Percentiles rank a stretch among this genome's conserved stretches.
These are phyloP conservation scores for Floccularia luteovirens DNA, from an alignment of 768 basidiomycete species.

Conservation along the genomic window DNA sequence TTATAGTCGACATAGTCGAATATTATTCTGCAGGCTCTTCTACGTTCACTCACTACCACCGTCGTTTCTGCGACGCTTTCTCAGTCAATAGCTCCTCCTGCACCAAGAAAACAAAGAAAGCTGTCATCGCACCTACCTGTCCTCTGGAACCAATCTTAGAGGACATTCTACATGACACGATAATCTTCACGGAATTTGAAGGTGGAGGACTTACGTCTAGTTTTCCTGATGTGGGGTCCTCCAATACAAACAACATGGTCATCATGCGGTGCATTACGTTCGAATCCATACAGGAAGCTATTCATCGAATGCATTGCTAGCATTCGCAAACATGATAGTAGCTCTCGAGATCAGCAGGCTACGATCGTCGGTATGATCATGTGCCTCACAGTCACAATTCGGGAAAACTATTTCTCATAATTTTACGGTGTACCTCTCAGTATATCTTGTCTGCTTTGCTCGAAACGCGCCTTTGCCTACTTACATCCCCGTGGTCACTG, in stretches of 20 bases:
- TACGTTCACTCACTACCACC: slow-evolving; percentile 47
- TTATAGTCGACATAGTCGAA: too few species aligned
- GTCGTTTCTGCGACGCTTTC: slow-evolving; percentile 45
- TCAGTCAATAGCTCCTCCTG: slow-evolving; percentile 29
- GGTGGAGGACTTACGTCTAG: slow-evolving; percentile 79
- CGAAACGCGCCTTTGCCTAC: slow-evolving; percentile 52
- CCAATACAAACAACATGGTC: slow-evolving; percentile 64
- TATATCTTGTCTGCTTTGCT: slow-evolving; percentile 79
- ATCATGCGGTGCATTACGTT: slow-evolving; percentile 71
- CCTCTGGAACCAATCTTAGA: slow-evolving; percentile 46
- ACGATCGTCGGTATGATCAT: slow-evolving; percentile 65
- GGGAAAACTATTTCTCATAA: too few species aligned
- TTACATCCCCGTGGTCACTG: slow-evolving; percentile 80
- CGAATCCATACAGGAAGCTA: slow-evolving; percentile 28
- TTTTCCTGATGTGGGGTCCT: slow-evolving; percentile 48
- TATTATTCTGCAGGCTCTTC: too few species aligned
- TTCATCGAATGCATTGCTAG: slow-evolving; percentile 34
- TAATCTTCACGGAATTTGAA: slow-evolving; percentile 79
- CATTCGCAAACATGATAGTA: slow-evolving; percentile 42
- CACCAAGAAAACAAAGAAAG: slow-evolving; percentile 50
- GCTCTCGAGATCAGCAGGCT: slow-evolving; percentile 55
- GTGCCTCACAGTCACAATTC: slow-evolving; percentile 26
- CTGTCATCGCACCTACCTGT: slow-evolving; percentile 38
- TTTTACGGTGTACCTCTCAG: slow-evolving; percentile 63
- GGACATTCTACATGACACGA: slow-evolving; percentile 66